These are phyloP conservation scores for Nepenthes gracilis DNA, from an alignment of 148 eudicot genomes.

Conservation along the genomic window DNA sequence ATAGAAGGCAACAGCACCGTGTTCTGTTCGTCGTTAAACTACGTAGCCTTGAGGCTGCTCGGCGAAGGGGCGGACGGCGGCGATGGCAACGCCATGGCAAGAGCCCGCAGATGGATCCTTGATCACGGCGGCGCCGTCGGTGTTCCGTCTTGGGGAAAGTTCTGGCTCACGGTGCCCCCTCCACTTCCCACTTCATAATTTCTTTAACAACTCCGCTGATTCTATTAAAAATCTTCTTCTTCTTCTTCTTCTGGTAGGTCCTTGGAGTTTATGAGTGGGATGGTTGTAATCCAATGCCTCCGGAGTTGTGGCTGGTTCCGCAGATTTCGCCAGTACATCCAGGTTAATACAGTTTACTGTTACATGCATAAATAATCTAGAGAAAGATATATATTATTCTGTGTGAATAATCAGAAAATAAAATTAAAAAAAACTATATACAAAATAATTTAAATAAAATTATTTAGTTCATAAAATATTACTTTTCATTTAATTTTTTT, in stretches of 20 bases:
- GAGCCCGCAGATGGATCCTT: constrained; percentile 43
- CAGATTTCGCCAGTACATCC: constrained; percentile 47
- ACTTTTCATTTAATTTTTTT: neutral
- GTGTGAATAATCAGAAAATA: too few relatives aligned
- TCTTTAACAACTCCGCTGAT: neutral
- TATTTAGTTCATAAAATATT: neutral
- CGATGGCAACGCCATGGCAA: constrained; percentile 11
- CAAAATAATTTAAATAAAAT: too few relatives aligned
- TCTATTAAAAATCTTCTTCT: neutral
- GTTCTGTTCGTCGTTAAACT: constrained; percentile 40
- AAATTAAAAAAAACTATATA: too few relatives aligned
- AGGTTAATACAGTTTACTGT: constrained; percentile 13
- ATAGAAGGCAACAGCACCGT: constrained; percentile 47
- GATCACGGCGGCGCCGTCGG: constrained; percentile 42
- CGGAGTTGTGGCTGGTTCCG: constrained; percentile 65
- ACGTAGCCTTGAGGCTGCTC: constrained; percentile 38
- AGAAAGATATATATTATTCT: too few relatives aligned
- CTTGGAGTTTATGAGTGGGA: constrained; percentile 63
- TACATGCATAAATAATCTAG: neutral
- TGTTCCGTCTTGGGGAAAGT: constrained; percentile 59
- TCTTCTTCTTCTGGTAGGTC: constrained; percentile 15
- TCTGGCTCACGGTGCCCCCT: constrained; percentile 44
- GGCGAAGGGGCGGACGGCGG: constrained; percentile 41
- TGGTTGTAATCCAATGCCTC: constrained; percentile 63
- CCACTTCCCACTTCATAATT: neutral